Evolutionary conservation across 768 basidiomycete genomes (phyloP), one percentile per base, ranked within the genome.

Genomic region (Boletus rubropictus): DNA sequence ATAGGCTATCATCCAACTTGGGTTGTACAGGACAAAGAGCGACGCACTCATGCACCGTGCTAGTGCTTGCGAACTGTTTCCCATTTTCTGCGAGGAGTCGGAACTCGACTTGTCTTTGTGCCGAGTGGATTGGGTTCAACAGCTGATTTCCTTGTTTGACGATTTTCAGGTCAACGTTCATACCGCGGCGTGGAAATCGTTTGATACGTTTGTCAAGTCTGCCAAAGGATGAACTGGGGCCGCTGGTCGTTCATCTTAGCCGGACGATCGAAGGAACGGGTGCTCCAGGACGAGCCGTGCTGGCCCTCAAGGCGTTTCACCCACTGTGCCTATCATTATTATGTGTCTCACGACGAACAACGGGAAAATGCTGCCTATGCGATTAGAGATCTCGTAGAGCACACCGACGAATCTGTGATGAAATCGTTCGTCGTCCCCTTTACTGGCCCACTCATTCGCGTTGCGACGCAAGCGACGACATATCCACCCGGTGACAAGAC

Each of bases 351-450:
- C 93, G 0, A 88, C 66, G 94, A 97, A 50, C 91, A 92, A 59
- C 76, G 89, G 56, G 96, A 98, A 66, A 86, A 95, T 55, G 94
- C 95, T 0, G 92, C 95, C 0, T 91, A 91, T 57, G 93, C 90
- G 24, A 94, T 98, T 50, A 88, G 90, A n/a, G 95, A 97, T 56
- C 79, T 99, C 31, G 90, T 97, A 28, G 86, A 93, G 63, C 78
- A 82, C 24, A 96, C 94, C 1, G 79, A 85, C n/a, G 81, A 84
- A 59, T 67, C 66, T 15, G 82, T 92, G 0, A 88, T 98, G 77
- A 96, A 95, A 66, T 88, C 93, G 0, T 97, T 87, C 68, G 92
- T 95, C 51, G 92, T 96, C 14, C 87, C 90, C 17, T 89, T 96
- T 62, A 96, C 93, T 4, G 93, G 94, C 8, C 93, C 93, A 7